phyloP scores from a whole-genome alignment of 352 stramenopile genomes.

The Phytophthora lateralis region DNA sequence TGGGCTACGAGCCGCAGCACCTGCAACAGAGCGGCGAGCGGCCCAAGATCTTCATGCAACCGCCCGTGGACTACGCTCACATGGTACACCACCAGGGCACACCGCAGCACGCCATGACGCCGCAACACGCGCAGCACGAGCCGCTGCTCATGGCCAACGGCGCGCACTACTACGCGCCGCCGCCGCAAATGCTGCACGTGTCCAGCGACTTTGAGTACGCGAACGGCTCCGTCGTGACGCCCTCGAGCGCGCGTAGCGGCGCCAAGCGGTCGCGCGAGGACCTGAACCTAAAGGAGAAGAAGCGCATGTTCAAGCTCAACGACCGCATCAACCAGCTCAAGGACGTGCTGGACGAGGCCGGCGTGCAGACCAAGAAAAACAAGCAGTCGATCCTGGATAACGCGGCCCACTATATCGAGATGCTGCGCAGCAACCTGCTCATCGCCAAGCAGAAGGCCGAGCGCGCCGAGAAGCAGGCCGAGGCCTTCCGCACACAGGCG shows the following conservation, averaged over 20 bases:
- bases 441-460: slow-evolving; percentile 69
- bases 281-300: slow-evolving; percentile 89
- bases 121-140: slow-evolving; percentile 42
- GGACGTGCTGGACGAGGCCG: slow-evolving; percentile 56
- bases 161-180: slow-evolving; percentile 54
- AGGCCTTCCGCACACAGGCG: slow-evolving; percentile 47
- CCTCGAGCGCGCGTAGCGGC: slow-evolving; percentile 33
- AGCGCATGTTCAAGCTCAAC: slow-evolving; percentile 90
- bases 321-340: slow-evolving; percentile 84
- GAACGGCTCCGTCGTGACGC: slow-evolving; percentile 42
- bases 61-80: slow-evolving; percentile 42
- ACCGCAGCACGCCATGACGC: slow-evolving; percentile 35
- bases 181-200: slow-evolving; percentile 58
- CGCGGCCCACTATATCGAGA: slow-evolving; percentile 62
- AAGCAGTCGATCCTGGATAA: slow-evolving; percentile 80
- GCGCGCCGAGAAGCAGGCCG: slow-evolving; percentile 58
- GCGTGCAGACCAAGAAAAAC: slow-evolving; percentile 74
- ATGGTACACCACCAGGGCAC: slow-evolving; percentile 60
- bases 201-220: slow-evolving; percentile 64
- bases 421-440: slow-evolving; percentile 67
- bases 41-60: slow-evolving; percentile 60
- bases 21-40: slow-evolving; percentile 52
- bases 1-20: slow-evolving; percentile 38
- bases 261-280: slow-evolving; percentile 77
- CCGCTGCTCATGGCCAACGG: slow-evolving; percentile 55